phyloP scores from a whole-genome alignment of 345 rosid genomes.

The Laguncularia racemosa region DNA sequence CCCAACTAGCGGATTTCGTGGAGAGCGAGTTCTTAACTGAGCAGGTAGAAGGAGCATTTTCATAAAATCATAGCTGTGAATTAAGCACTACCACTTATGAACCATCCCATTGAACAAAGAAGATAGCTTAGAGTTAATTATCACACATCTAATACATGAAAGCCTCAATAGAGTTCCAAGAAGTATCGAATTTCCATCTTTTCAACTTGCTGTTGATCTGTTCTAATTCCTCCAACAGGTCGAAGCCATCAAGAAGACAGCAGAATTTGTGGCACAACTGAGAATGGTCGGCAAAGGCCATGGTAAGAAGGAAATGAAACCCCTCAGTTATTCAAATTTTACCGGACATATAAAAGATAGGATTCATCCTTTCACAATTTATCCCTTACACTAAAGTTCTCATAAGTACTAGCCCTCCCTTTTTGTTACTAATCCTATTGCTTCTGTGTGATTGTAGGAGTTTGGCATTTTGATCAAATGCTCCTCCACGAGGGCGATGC shows the following conservation, averaged over 20 bases:
- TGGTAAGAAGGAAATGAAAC: slow-evolving; percentile 27
- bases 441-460: slow-evolving; percentile 25
- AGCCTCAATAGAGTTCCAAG: no score
- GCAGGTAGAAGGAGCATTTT: slow-evolving; percentile 25
- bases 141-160: no score
- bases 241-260: slow-evolving; percentile 54
- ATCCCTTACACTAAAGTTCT: no score
- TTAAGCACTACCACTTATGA: neutral
- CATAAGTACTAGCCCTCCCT: no score
- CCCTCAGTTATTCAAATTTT: neutral
- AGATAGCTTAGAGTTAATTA: no score
- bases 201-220: neutral
- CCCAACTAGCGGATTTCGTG: slow-evolving; percentile 30
- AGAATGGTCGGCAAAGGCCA: slow-evolving; percentile 77
- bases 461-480: slow-evolving; percentile 54
- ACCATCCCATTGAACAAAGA: neutral
- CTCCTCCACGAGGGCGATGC: slow-evolving; percentile 29
- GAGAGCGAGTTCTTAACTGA: slow-evolving; percentile 31
- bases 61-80: neutral
- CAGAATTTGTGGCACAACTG: slow-evolving; percentile 59
- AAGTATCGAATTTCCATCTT: no score
- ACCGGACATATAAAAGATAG: no score
- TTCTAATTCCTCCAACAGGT: slow-evolving; percentile 27
- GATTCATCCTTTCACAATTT: no score
- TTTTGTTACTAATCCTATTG: neutral